Conservation (phyloP, 1,139 yeast species). For the Blastobotrys arbuscula region DNA sequence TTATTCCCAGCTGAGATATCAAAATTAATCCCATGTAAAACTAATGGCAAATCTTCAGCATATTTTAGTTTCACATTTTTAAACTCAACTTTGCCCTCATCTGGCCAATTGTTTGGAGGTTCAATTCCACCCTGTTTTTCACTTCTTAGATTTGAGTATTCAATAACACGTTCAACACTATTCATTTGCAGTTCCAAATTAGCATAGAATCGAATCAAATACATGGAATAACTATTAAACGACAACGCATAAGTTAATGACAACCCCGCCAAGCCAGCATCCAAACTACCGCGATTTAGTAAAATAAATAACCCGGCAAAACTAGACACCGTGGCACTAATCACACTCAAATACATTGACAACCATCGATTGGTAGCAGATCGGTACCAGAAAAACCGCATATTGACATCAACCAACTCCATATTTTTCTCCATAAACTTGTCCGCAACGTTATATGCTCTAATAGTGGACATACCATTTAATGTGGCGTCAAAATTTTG, state of each 20-base stretch:
- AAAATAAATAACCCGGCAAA: constrained; percentile 82
- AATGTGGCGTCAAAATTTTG: constrained; percentile 74
- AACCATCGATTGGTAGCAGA: constrained; percentile 94
- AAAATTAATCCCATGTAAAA: constrained; percentile 50
- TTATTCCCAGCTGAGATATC: constrained; percentile 47
- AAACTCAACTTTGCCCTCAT: constrained; percentile 51
- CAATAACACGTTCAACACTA: constrained; percentile 66
- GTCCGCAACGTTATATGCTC: constrained; percentile 74
- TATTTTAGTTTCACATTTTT: constrained; percentile 57
- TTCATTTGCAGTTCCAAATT: constrained; percentile 75
- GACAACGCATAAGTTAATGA: constrained; percentile 89
- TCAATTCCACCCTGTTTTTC: constrained; percentile 32
- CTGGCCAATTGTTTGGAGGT: constrained; percentile 50
- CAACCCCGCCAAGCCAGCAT: constrained; percentile 90
- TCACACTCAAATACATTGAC: constrained; percentile 83
- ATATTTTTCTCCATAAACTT: constrained; percentile 70
- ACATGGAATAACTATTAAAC: constrained; percentile 84
- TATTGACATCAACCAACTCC: constrained; percentile 66
- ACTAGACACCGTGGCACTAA: constrained; percentile 81
- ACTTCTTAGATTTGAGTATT: constrained; percentile 60
- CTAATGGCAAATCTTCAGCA: constrained; percentile 68
- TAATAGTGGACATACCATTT: constrained; percentile 67
- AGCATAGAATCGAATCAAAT: constrained; percentile 76
- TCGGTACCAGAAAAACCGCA: constrained; percentile 91
- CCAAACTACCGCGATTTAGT: constrained; percentile 62